Evolutionary conservation across 2,329 filamentous ascomycete species (phyloP), one percentile per base, ranked within the genome.

Genomic region (Stemphylium beticola): DNA sequence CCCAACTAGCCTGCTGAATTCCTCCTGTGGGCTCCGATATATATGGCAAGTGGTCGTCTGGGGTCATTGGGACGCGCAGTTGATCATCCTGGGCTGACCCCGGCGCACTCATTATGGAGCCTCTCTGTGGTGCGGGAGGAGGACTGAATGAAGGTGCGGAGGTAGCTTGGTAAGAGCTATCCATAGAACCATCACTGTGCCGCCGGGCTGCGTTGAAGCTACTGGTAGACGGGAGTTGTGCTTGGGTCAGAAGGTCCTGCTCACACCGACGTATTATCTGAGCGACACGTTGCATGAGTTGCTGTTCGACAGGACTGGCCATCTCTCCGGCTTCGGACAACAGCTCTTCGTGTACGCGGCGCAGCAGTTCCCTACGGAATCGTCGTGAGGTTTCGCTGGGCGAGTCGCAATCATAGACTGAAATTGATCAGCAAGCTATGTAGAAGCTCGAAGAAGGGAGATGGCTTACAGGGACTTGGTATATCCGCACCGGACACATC

Each of bases 361-460:
- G 61, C 0, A 75, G 72, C 1, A 79, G 60, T 12, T 76, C 72
- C 29, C 66, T 64, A 12, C 72, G 71, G 32, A 78, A 69, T 45
- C 67, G 64, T 14, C 63, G 52, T 11, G 62, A 64, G 29, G 67
- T 52, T 40, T 70, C 60, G 22, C 59, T 63, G 0, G 69, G 65
- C 2, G 68, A 65, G 32, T 66, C 57, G n/a, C 50, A 60, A 33
- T 69, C 69, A 46, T 77, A 76, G 53, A 77, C 76, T 77, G 7
- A 1, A 1, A 4, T 2, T 10, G 32, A 38, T 64, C 22, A 63
- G 55, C 15, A 22, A 4, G 4, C 11, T 11, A 5, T 17, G 4
- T 11, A 12, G 15, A 14, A 24, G 24, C 26, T 20, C 14, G 3
- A 4, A 2, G 12, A n/a, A n/a, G 17, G 1, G 17, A 31, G 2